Conservation (phyloP, 306 rosid genomes). For the Abrus pulchellus region DNA sequence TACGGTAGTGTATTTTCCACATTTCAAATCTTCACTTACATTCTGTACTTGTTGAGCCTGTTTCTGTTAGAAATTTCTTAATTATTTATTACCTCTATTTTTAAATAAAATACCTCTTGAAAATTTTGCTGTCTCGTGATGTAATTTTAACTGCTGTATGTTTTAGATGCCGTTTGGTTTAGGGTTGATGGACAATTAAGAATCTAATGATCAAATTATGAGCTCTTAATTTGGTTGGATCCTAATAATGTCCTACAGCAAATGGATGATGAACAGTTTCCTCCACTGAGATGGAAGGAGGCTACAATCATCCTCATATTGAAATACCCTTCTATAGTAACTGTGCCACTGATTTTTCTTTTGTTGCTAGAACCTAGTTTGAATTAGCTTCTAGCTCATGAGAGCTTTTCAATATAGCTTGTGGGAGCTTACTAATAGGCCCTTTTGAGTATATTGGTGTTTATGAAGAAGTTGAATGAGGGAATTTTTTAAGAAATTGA, state of each 20-base stretch:
- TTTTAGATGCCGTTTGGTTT: not conserved
- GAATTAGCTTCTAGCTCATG: no score
- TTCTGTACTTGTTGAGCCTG: no score
- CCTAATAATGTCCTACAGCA: conserved; percentile 74
- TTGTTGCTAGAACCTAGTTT: not conserved
- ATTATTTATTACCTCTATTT: not conserved
- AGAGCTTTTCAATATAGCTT: no score
- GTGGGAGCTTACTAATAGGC: no score
- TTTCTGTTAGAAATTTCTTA: not conserved
- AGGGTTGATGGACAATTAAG: conserved; percentile 61
- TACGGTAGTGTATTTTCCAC: conserved; percentile 58
- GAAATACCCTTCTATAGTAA: not conserved
- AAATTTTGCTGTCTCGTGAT: not conserved
- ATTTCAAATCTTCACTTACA: not conserved
- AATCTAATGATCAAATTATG: conserved; percentile 54
- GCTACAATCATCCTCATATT: conserved; percentile 58
- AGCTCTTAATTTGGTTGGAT: conserved; percentile 67
- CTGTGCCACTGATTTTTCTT: not conserved
- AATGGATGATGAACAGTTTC: conserved; percentile 89
- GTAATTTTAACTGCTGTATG: not conserved
- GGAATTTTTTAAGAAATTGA: no score
- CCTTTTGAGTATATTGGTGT: no score
- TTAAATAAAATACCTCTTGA: not conserved
- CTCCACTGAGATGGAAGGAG: conserved; percentile 74
- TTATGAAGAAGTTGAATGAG: no score